Evolutionary conservation across 176 grass and related monocot species (phyloP), one percentile per base, ranked within the genome.

Genomic region (Musa itinerans): DNA sequence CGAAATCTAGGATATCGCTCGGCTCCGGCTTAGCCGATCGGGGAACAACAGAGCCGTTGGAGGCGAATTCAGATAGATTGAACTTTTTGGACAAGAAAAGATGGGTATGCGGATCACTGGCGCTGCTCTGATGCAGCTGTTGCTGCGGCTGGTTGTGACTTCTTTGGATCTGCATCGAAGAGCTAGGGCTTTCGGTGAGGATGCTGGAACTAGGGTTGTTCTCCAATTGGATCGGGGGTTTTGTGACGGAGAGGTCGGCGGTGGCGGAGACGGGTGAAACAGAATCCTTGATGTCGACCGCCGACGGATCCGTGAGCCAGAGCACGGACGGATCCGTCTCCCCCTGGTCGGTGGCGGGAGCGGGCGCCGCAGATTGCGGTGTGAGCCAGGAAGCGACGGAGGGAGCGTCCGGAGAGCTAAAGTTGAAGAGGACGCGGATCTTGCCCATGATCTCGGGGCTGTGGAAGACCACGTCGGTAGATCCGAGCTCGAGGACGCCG

Each of bases 401-500:
- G 72, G 69, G 43, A 52, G 62, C 82, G 1, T 15, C 34, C 0
- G 81, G 80, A 11, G 78, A 82, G 25, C 77, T 83, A 34, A 88
- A 87, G 76, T 81, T 88, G 54, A 96, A 96, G 50, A 96, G 84
- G 21, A 76, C 29, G 15, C 85, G 85, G 72, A 96, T 89, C 76
- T 80, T 86, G 1, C 50, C 50, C 78, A 92, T 76, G 65, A 86
- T 86, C 52, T 92, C 89, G 11, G 25, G 14, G 74, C 76, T 96
- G 24, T 87, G 80, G 81, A 86, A 82, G 69, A 96, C 86, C 67
- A 83, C 76, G 29, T 92, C 87, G 49, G 93, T 90, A 64, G 93
- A 92, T 63, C 89, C 89, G 15, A 96, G 89, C 93, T 96, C 93
- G 53, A 96, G 88, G 8, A 92, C 93, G 50, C 93, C 93, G 12